A percentile compares a stretch with the other conserved stretches of the same genome.
Conservation (phyloP, 768 basidiomycete genomes). For the Rickenella mellea region DNA sequence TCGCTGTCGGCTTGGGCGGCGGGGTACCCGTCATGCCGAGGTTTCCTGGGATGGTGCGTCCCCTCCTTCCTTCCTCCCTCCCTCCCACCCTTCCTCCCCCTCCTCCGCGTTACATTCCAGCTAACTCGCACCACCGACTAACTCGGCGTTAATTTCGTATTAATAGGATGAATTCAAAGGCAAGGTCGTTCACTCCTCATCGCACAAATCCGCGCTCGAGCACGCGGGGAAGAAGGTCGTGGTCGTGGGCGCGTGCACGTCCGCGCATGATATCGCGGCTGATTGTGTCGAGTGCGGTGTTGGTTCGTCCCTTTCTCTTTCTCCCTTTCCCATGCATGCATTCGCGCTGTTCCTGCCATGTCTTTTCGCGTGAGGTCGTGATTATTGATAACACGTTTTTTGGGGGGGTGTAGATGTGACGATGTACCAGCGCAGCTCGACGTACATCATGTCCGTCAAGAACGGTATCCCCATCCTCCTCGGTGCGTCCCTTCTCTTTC, state of each 20-base stretch:
- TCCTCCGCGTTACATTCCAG: too few relatives aligned
- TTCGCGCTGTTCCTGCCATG: too few relatives aligned
- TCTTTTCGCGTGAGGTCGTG: too few relatives aligned
- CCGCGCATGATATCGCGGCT: conserved; percentile 41
- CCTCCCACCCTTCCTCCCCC: too few relatives aligned
- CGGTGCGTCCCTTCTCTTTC: conserved; percentile 12
- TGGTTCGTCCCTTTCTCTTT: conserved; percentile 26
- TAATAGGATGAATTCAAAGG: conserved; percentile 52
- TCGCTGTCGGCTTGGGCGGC: conserved; percentile 30
- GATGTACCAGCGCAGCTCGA: conserved; percentile 46
- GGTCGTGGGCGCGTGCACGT: conserved; percentile 60
- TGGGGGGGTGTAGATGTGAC: conserved; percentile 36
- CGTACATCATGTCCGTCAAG: conserved; percentile 35
- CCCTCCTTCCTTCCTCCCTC: background rate
- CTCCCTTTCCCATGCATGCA: too few relatives aligned
- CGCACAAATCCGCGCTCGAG: conserved; percentile 45
- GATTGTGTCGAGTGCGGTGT: conserved; percentile 37
- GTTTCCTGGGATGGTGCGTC: conserved; percentile 18
- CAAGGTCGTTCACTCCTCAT: conserved; percentile 46
- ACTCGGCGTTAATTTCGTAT: conserved; percentile 2
- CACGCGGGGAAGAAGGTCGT: conserved; percentile 63
- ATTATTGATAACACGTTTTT: background rate
- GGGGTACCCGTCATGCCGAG: conserved; percentile 27
- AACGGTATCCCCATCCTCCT: conserved; percentile 24
- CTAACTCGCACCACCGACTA: too few relatives aligned